phyloP scores from a whole-genome alignment of 2,329 filamentous ascomycete genomes.

The Amauroascus niger region DNA sequence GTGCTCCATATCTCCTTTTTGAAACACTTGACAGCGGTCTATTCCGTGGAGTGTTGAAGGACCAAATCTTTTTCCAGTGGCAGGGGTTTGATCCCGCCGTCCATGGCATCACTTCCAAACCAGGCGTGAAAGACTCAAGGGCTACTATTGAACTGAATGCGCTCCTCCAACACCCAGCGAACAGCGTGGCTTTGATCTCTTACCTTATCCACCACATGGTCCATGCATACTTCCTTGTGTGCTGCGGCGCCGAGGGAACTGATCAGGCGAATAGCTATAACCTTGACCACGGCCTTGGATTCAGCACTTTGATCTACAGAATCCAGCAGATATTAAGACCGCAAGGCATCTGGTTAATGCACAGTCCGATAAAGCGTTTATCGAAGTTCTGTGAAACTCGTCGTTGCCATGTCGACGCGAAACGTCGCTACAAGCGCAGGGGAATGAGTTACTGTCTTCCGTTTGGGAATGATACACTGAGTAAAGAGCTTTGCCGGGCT shows the following conservation, averaged over 20 bases:
- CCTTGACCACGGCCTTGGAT: constrained; percentile 16
- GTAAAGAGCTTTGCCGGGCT: constrained; percentile 8
- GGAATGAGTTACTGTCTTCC: neutral
- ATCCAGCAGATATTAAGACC: constrained; percentile 11
- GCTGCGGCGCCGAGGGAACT: constrained; percentile 13
- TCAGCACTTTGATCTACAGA: constrained; percentile 13
- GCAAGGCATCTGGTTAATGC: neutral
- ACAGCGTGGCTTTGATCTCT: neutral
- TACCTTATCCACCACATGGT: constrained; percentile 18
- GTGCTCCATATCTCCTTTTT: constrained; percentile 15
- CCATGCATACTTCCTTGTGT: constrained; percentile 19
- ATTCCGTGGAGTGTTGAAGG: constrained; percentile 18
- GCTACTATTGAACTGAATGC: constrained; percentile 13
- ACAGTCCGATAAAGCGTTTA: neutral
- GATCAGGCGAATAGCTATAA: neutral
- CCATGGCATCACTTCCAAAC: constrained; percentile 11
- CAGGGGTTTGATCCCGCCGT: neutral
- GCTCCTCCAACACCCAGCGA: neutral
- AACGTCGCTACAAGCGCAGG: neutral
- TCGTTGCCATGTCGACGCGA: neutral
- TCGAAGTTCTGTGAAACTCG: neutral
- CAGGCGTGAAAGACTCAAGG: constrained; percentile 11
- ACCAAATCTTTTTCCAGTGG: constrained; percentile 15
- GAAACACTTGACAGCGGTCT: constrained; percentile 14
- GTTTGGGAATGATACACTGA: neutral